Evolutionary conservation across 495 filamentous ascomycete species (phyloP), one percentile per base, ranked within the genome.

Genomic region (Barbatosphaeria neglecta): DNA sequence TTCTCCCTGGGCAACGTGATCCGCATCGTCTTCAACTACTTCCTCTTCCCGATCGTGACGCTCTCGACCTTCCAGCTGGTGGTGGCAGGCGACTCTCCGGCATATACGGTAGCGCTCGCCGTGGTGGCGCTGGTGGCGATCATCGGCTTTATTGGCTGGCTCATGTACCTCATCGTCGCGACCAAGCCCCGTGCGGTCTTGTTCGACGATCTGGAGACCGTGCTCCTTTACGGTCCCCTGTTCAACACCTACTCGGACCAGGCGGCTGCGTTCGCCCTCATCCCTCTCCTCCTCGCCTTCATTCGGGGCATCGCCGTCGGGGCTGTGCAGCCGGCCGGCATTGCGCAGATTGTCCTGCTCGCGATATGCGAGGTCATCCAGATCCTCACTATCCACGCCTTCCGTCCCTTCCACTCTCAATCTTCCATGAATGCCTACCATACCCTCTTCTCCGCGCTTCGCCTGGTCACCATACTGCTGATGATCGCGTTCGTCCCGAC

Each of bases 401-500:
- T 96, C 63, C 78, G 87, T 17, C 92, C 92, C 11, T 98, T 90
- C 57, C 81, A 90, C 40, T 77, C 82, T 18, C 81, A 87, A 27
- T 97, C 93, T 0, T 95, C 89, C n/a, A 98, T 97, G 93, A 97
- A 96, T 57, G 73, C 84, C 4, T 95, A 93, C 55, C 90, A 98
- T 52, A 83, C 83, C 18, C 78, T 87, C 44, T 95, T 95, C 59
- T 77, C 88, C 2, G 66, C 78, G 11, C 67, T 94, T 15, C 80
- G 92, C 17, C 80, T 96, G 43, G 62, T 87, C 11, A 82, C 81
- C 1, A 78, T 92, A 31, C 72, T 97, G 24, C 69, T 98, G 18
- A 90, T 86, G 68, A 77, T 95, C 20, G 75, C 89, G 2, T 98
- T 98, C 62, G 74, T 90, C 11, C 88, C 90, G 2, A 83, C 84